Evolutionary conservation across 306 rosid species (phyloP).

Genomic region (Quercus glauca): DNA sequence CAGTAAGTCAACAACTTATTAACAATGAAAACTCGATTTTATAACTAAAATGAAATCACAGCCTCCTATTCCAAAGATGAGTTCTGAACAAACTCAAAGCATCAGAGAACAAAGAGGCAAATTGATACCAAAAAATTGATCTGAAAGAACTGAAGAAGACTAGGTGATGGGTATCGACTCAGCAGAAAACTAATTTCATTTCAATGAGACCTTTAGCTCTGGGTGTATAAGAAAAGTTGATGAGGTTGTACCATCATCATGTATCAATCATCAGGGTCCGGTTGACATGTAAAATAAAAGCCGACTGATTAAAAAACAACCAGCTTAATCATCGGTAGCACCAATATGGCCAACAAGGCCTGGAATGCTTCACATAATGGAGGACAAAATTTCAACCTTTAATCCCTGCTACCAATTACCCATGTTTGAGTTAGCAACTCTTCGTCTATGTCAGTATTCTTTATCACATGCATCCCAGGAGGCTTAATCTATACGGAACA

Average conservation of each 20-base stretch:
- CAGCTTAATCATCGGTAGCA: slow-evolving; percentile 29
- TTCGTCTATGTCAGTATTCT: slow-evolving; percentile 54
- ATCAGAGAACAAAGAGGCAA: background rate
- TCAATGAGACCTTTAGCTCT: slow-evolving; percentile 20
- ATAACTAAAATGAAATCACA: background rate
- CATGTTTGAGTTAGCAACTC: slow-evolving; percentile 46
- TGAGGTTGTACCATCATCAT: slow-evolving; percentile 2
- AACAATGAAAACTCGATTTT: background rate
- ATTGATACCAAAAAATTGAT: background rate
- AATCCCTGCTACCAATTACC: slow-evolving; percentile 31
- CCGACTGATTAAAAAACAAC: slow-evolving; percentile 33
- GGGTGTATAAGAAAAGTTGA: slow-evolving; percentile 25
- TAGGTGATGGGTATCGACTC: slow-evolving; percentile 1
- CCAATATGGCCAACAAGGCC: slow-evolving; percentile 27
- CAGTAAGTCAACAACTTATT: background rate
- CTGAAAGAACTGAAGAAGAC: background rate
- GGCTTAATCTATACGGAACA: slow-evolving; percentile 79
- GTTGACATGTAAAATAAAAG: slow-evolving; percentile 20
- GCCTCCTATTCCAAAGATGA: background rate
- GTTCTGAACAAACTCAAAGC: background rate
- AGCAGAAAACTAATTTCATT: slow-evolving; percentile 21
- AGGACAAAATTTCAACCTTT: slow-evolving; percentile 43
- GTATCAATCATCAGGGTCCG: slow-evolving; percentile 1
- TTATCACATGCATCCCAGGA: slow-evolving; percentile 36
- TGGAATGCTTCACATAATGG: slow-evolving; percentile 31